Evolutionary conservation across 108 stramenopile species (phyloP), one percentile per base, ranked within the genome.

Genomic region (Chaetoceros tenuissimus): DNA sequence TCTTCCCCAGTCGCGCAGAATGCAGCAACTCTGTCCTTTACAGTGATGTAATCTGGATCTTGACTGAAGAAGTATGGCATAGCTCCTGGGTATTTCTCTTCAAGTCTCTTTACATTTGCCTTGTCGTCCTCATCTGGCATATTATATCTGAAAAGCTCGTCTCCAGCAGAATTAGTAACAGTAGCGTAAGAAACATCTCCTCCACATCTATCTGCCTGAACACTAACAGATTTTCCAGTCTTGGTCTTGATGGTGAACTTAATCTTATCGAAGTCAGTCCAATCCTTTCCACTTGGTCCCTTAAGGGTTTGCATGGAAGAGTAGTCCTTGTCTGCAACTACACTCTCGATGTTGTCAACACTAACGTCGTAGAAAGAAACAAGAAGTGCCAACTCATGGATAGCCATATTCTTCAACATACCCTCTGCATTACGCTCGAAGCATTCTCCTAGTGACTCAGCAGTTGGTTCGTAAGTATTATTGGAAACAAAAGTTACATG

Each of bases 391-490:
- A 92, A 60, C 62, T 95, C 94, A 73, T 95, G 94, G 59, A 95
- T 91, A 3, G 94, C 94, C 94, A 95, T 95, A 69, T 95, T 95
- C 61, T 95, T 95, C 31, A 95, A 71, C 90, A 95, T 95, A 48
- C 94, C 94, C 65, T 95, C 94, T 31, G 84, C 70, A 68, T 95
- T 95, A 17, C 94, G 75, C 59, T 95, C 94, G 58, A 95, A 95
- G 82, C 94, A 95, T 51, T 92, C 89, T 23, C 87, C 87, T 40
- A 92, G 72, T 31, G 80, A 81, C 26, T 72, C 80, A 3, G 85
- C 77, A 13, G 72, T 89, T 59, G 70, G 72, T 68, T 91, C 85
- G 69, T 95, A 95, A n/a, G 89, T 82, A 55, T 95, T 95, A 74
- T 95, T 92, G 50, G 84, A 83, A 45, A 95, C 85, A 63, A 95